phyloP scores from a whole-genome alignment of 2,329 filamentous ascomycete genomes.

The Colletotrichum spinosum region DNA sequence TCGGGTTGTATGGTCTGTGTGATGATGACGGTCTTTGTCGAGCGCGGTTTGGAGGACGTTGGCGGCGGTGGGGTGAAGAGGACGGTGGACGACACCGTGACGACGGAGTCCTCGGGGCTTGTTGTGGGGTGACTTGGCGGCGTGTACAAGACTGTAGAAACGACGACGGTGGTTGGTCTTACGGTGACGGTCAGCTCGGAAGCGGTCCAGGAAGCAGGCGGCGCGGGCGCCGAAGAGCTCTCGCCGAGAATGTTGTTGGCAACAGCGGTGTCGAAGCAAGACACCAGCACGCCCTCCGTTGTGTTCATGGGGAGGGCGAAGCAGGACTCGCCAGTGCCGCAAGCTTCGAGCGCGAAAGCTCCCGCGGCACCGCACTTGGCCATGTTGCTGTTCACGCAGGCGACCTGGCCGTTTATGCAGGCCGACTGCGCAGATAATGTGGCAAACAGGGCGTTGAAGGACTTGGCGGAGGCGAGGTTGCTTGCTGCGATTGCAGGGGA shows the following conservation, averaged over 20 bases:
- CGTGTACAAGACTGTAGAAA: conserved; percentile 33
- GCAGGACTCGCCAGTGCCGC: conserved; percentile 55
- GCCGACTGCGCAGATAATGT: conserved; percentile 57
- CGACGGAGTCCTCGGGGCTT: not conserved
- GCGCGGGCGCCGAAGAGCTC: conserved; percentile 36
- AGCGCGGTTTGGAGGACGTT: not conserved
- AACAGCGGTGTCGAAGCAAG: conserved; percentile 55
- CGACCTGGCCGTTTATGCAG: conserved; percentile 59
- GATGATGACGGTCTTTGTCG: conserved; percentile 30
- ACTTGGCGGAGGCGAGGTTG: conserved; percentile 58
- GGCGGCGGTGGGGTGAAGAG: conserved; percentile 22
- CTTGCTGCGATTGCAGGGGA: conserved; percentile 54
- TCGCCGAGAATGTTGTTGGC: conserved; percentile 57
- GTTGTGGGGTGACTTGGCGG: conserved; percentile 14
- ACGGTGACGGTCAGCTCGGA: conserved; percentile 27
- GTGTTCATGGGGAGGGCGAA: conserved; percentile 66
- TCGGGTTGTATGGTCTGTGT: conserved; percentile 21
- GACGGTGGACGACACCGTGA: conserved; percentile 30
- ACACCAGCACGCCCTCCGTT: conserved; percentile 59
- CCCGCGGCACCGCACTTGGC: conserved; percentile 58
- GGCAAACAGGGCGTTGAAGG: conserved; percentile 61
- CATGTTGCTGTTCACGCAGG: conserved; percentile 63
- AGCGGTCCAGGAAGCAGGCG: not conserved
- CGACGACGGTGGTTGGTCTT: conserved; percentile 27
- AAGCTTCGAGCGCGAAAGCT: conserved; percentile 54